Conservation (phyloP, 169 alveolate species). For the Cryptosporidium tyzzeri region DNA sequence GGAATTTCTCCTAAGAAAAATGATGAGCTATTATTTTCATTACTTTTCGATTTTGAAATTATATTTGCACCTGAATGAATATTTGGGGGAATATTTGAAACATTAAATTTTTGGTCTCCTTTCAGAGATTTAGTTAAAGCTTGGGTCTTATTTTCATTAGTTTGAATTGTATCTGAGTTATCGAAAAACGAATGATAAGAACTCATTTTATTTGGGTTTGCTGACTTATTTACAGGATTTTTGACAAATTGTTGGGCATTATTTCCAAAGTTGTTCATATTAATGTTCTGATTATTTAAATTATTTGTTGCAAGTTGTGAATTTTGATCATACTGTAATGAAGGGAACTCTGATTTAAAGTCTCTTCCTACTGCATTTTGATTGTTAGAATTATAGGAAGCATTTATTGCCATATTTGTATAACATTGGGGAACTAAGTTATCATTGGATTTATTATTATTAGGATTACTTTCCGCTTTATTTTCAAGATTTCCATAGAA, state of each 20-base stretch:
- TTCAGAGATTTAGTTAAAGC: constrained; percentile 45
- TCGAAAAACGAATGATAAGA: background rate
- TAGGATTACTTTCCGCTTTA: background rate
- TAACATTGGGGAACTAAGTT: constrained; percentile 27
- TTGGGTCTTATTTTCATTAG: constrained; percentile 16
- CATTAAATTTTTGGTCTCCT: constrained; percentile 16
- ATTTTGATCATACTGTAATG: constrained; percentile 47
- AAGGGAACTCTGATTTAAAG: constrained; percentile 58
- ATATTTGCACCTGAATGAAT: constrained; percentile 11
- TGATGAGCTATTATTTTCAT: background rate
- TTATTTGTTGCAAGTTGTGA: constrained; percentile 6
- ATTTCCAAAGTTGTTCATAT: background rate
- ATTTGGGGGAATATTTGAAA: constrained; percentile 53
- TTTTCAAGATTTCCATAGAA: constrained; percentile 43
- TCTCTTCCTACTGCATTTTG: constrained; percentile 40
- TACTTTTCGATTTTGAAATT: constrained; percentile 26
- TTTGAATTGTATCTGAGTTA: background rate
- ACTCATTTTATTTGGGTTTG: constrained; percentile 13
- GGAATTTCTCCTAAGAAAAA: constrained; percentile 21
- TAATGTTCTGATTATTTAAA: background rate
- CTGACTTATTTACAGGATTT: constrained; percentile 9
- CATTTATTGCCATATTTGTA: constrained; percentile 64
- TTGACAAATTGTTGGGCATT: constrained; percentile 1
- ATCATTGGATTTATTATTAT: background rate
- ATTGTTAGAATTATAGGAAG: constrained; percentile 23